These are phyloP conservation scores for Tolypocladium cylindrosporum DNA, from an alignment of 2,329 filamentous ascomycete genomes.

Conservation along the genomic window DNA sequence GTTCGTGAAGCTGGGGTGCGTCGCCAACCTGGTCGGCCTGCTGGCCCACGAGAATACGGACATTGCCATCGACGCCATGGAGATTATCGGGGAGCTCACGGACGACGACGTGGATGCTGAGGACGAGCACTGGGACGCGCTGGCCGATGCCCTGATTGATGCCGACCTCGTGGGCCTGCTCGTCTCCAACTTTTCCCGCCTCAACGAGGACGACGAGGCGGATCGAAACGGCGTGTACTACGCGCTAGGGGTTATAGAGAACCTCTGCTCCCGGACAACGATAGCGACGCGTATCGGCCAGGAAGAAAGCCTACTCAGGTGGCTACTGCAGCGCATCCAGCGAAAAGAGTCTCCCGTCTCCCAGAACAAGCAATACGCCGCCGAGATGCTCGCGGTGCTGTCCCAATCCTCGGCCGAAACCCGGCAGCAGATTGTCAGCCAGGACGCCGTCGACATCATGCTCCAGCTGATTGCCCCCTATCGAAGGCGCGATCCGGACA, in stretches of 20 bases:
- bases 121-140: constrained; percentile 67
- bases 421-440: constrained; percentile 47
- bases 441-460: constrained; percentile 68
- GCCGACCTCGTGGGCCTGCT: constrained; percentile 66
- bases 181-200: constrained; percentile 65
- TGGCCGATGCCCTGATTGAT: constrained; percentile 59
- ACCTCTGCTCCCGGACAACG: constrained; percentile 61
- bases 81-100: constrained; percentile 82
- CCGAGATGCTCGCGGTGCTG: constrained; percentile 84
- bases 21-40: constrained; percentile 65
- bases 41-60: constrained; percentile 95
- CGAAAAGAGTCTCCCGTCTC: constrained; percentile 56
- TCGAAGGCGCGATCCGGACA: constrained; percentile 74
- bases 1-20: constrained; percentile 66
- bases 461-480: constrained; percentile 80
- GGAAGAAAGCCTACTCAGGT: constrained; percentile 59
- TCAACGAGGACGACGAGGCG: constrained; percentile 62
- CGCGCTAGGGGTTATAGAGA: constrained; percentile 74
- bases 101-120: constrained; percentile 84
- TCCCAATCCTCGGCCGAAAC: constrained; percentile 65
- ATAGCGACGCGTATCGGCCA: constrained; percentile 64
- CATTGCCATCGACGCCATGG: constrained; percentile 82
- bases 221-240: constrained; percentile 85
- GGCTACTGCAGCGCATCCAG: constrained; percentile 68
- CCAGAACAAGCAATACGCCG: constrained; percentile 93